These are phyloP conservation scores for Vinca major DNA, from an alignment of 305 asterid genomes.

Conservation along the genomic window DNA sequence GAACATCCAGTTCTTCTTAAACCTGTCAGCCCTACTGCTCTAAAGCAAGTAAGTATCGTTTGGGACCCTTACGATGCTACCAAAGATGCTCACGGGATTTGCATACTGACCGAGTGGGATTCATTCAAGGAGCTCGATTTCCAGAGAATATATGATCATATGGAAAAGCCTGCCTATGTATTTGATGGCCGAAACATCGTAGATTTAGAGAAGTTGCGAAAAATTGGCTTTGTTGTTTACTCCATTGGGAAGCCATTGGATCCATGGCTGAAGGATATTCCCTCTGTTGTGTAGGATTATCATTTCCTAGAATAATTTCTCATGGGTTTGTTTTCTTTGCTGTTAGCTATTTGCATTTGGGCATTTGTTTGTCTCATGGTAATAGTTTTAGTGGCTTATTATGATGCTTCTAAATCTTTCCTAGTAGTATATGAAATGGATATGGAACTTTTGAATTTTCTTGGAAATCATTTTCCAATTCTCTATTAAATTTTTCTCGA, in stretches of 20 bases:
- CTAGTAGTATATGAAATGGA: neutral
- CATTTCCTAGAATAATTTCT: neutral
- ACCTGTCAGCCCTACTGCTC: slow-evolving; percentile 25
- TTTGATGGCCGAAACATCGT: slow-evolving; percentile 40
- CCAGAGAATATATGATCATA: slow-evolving; percentile 31
- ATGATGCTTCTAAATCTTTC: neutral
- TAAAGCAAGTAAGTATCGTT: slow-evolving; percentile 31
- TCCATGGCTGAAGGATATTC: slow-evolving; percentile 46
- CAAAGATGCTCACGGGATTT: slow-evolving; percentile 44
- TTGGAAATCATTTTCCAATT: neutral
- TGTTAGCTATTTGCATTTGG: neutral
- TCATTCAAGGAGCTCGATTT: slow-evolving; percentile 42
- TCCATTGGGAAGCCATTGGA: slow-evolving; percentile 49
- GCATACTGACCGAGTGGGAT: slow-evolving; percentile 51
- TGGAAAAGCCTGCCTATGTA: slow-evolving; percentile 48
- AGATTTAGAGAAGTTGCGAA: slow-evolving; percentile 22
- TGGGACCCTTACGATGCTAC: slow-evolving; percentile 42
- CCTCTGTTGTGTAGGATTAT: slow-evolving; percentile 23
- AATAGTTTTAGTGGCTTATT: neutral
- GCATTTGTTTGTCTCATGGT: neutral
- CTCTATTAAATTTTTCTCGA: neutral
- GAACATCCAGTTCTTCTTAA: slow-evolving; percentile 34
- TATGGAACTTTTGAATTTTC: neutral
- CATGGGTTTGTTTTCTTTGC: neutral
- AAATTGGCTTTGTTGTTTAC: slow-evolving; percentile 40